Evolutionary conservation across 257 asterid species (phyloP), one percentile per base, ranked within the genome.

Genomic region (Agastache rugosa): DNA sequence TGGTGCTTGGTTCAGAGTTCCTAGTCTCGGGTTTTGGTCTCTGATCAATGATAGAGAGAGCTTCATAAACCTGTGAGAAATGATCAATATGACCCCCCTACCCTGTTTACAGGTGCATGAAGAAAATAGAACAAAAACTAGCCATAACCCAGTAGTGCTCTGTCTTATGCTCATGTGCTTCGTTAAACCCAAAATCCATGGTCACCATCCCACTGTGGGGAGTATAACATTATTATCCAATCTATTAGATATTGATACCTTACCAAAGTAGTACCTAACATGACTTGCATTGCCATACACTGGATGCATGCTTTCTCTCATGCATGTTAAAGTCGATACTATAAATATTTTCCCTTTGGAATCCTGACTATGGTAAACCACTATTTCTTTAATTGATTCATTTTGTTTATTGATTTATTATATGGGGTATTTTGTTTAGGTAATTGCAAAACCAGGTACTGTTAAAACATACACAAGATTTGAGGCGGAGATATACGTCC

Each of bases 401-500:
- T 27, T 23, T 6, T 67, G 59, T 27, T 17, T 7, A 19, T 53
- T 41, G 22, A 15, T 56, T 68, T 59, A 35, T 16, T 17, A 3
- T 54, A 45, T 27, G 66, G 72, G 72, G 10, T 69, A 45, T 17
- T 70, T 67, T 66, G 59, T 11, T 74, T 75, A 92, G 99, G 99
- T 95, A 72, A 86, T 95, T 89, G 96, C 99, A 34, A 95, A 95
- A 82, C 92, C 99, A 34, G 84, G 84, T 69, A 81, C 93, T 41
- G 84, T 93, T 29, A 95, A 92, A 85, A 85, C 98, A 29, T 93
- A 85, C 86, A 95, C 97, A 78, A 91, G 77, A 78, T 95, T 95
- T 63, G 98, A 95, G 77, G 99, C 99, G 8, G 99, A 95, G 83
- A 95, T 95, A 63, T 95, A 95, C 51, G 99, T 92, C 51, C 98